Conservation (phyloP, 2,329 filamentous ascomycete species). For the Lanzia echinophila region DNA sequence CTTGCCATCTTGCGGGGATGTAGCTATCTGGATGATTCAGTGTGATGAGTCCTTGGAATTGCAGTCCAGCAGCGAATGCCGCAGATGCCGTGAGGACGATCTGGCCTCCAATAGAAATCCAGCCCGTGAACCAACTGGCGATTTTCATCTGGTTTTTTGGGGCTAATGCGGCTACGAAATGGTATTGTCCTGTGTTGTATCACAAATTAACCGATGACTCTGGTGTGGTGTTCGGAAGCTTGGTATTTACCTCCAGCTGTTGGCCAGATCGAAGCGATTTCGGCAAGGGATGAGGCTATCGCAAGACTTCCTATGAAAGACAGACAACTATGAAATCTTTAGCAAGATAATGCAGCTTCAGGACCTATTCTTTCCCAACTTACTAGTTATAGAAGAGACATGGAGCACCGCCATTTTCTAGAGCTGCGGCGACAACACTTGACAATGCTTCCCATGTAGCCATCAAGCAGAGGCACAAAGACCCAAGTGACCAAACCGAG, state of each 20-base stretch:
- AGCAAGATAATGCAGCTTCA: not conserved
- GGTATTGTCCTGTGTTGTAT: slow-evolving; percentile 41
- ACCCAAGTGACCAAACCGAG: slow-evolving; percentile 38
- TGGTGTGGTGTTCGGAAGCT: too few species aligned
- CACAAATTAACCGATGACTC: too few species aligned
- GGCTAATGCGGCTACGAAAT: slow-evolving; percentile 51
- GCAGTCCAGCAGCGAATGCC: slow-evolving; percentile 40
- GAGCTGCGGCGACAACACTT: slow-evolving; percentile 38
- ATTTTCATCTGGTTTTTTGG: slow-evolving; percentile 33
- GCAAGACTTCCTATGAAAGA: slow-evolving; percentile 36
- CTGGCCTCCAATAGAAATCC: slow-evolving; percentile 42
- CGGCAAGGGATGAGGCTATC: slow-evolving; percentile 35
- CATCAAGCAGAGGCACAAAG: slow-evolving; percentile 23
- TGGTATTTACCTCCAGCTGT: slow-evolving; percentile 27
- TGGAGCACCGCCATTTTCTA: slow-evolving; percentile 40
- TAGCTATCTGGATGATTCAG: slow-evolving; percentile 37
- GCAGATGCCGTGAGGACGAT: slow-evolving; percentile 41
- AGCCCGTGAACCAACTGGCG: slow-evolving; percentile 38
- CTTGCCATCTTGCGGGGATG: slow-evolving; percentile 37
- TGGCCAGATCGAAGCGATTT: slow-evolving; percentile 37
- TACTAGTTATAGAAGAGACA: slow-evolving; percentile 42
- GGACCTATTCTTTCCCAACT: not conserved
- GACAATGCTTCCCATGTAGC: not conserved
- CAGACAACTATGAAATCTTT: slow-evolving; percentile 30
- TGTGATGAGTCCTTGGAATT: slow-evolving; percentile 38